A percentile compares a stretch with the other conserved stretches of the same genome.
Evolutionary conservation across 1,284 basidiomycete species (phyloP).

Genomic region (Crocinoboletus sp.): DNA sequence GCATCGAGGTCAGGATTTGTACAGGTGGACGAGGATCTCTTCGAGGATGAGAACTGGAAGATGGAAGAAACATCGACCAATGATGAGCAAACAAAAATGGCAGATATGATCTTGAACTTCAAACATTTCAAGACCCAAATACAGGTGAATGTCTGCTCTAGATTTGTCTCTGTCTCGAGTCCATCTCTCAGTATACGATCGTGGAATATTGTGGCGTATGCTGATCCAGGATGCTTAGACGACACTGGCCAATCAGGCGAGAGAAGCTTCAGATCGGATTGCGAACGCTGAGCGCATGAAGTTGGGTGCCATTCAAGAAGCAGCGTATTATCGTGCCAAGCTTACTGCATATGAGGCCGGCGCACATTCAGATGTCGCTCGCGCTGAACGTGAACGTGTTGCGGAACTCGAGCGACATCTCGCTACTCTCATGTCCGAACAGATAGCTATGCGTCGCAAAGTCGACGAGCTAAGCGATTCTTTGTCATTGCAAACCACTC

Average conservation of each 20-base stretch:
- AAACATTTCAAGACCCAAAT: constrained; percentile 89
- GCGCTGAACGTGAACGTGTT: constrained; percentile 80
- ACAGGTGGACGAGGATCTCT: constrained; percentile 47
- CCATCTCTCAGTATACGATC: not conserved
- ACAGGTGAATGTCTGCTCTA: constrained; percentile 56
- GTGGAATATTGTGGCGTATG: constrained; percentile 6
- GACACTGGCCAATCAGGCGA: constrained; percentile 70
- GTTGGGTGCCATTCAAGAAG: constrained; percentile 85
- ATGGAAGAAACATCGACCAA: constrained; percentile 34
- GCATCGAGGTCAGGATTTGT: constrained; percentile 84
- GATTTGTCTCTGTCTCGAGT: not conserved
- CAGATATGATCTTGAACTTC: constrained; percentile 76
- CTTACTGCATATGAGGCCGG: constrained; percentile 79
- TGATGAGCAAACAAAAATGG: constrained; percentile 45
- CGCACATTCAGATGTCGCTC: constrained; percentile 59
- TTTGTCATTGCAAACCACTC: constrained; percentile 68
- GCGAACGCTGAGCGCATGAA: constrained; percentile 80
- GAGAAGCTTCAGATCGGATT: constrained; percentile 71
- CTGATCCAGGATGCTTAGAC: constrained; percentile 41
- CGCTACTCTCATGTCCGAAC: constrained; percentile 60
- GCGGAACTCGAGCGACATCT: constrained; percentile 80
- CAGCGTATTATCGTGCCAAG: constrained; percentile 96
- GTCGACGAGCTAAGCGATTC: constrained; percentile 72
- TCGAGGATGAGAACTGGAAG: constrained; percentile 37
- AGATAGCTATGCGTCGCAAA: constrained; percentile 64